A percentile compares a stretch with the other conserved stretches of the same genome.
Conservation (phyloP, 768 basidiomycete species). For the Stropharia rugosoannulata region DNA sequence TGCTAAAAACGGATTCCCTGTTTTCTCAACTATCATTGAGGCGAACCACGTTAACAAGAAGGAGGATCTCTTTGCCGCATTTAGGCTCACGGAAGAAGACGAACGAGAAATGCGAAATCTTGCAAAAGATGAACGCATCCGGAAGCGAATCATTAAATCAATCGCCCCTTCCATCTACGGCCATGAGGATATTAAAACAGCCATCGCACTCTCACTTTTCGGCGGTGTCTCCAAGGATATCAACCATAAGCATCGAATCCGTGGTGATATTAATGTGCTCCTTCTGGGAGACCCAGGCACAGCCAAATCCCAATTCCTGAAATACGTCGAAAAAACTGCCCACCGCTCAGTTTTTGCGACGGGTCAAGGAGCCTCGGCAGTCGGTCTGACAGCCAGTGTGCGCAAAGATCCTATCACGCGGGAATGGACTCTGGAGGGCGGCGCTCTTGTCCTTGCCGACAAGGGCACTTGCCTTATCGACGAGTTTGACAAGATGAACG, state of each 20-base stretch:
- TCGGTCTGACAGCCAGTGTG: conserved; percentile 98
- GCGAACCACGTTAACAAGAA: conserved; percentile 99
- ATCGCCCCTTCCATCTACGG: conserved; percentile 99
- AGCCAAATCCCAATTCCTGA: conserved; percentile 98
- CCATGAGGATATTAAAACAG: conserved; percentile 99
- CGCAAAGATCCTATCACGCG: conserved; percentile 95
- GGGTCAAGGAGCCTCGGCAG: conserved; percentile 96
- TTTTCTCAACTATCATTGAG: conserved; percentile 97
- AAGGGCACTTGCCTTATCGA: conserved; percentile 98
- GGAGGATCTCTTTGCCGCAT: conserved; percentile 98
- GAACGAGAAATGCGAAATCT: conserved; percentile 88
- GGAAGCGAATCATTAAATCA: conserved; percentile 97
- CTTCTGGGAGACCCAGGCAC: conserved; percentile 98
- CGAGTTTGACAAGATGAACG: conserved; percentile 99
- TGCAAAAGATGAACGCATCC: conserved; percentile 89
- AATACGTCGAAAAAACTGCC: conserved; percentile 98
- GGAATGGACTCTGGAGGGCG: conserved; percentile 99
- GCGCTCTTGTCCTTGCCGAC: conserved; percentile 96
- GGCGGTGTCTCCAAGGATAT: conserved; percentile 95
- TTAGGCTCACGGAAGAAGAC: conserved; percentile 95
- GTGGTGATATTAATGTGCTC: conserved; percentile 97
- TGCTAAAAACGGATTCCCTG: conserved; percentile 98
- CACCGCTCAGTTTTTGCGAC: conserved; percentile 98
- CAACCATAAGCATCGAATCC: conserved; percentile 92
- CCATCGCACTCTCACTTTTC: conserved; percentile 92